phyloP scores from a whole-genome alignment of 139 green algal genomes.

The Coelastrella sp. region DNA sequence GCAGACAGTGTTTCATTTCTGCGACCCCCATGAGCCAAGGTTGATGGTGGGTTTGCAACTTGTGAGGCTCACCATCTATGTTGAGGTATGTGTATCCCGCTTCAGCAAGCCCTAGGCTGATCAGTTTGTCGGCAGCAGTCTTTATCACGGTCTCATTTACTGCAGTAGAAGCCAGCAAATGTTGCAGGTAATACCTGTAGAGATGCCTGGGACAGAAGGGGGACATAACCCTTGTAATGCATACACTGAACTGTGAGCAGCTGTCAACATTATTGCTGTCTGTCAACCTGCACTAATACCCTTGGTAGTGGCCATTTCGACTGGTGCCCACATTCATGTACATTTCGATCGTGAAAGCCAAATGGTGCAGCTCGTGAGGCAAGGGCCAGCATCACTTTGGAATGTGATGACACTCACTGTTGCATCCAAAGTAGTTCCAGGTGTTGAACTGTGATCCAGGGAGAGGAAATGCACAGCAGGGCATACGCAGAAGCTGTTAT shows the following conservation, averaged over 20 bases:
- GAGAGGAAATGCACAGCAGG: background rate
- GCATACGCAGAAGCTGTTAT: no score
- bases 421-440: slow-evolving; percentile 43
- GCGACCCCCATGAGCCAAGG: no score
- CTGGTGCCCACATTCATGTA: no score
- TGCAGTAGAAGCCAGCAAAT: slow-evolving; percentile 31
- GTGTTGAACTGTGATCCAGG: slow-evolving; percentile 21
- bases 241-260: background rate
- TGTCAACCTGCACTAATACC: no score
- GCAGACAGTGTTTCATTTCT: no score
- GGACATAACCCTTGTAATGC: background rate
- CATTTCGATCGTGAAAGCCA: no score
- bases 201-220: background rate
- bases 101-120: slow-evolving; percentile 38
- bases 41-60: background rate
- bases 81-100: slow-evolving; percentile 53
- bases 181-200: background rate
- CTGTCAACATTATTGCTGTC: background rate
- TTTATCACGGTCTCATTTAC: slow-evolving; percentile 44
- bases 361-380: no score
- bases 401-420: slow-evolving; percentile 26
- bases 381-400: no score
- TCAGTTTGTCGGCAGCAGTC: slow-evolving; percentile 17
- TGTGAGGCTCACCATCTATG: slow-evolving; percentile 43
- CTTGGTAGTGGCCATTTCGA: no score